Evolutionary conservation across 2,329 filamentous ascomycete species (phyloP).

Genomic region (Colletotrichum navitas): DNA sequence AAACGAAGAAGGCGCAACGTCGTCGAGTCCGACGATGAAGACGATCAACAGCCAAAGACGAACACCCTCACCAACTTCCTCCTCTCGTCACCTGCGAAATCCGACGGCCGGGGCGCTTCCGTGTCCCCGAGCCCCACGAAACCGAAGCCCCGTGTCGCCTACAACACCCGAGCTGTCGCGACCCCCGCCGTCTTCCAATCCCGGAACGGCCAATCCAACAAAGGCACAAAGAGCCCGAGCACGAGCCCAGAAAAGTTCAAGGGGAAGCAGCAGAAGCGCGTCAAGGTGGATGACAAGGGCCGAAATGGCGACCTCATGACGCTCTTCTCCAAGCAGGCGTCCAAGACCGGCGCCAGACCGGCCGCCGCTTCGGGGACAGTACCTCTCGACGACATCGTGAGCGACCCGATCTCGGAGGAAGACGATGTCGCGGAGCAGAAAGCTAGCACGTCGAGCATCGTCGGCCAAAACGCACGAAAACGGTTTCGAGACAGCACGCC

Average conservation of each 20-base stretch:
- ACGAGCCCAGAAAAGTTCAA: conserved; percentile 64
- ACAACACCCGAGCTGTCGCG: neutral
- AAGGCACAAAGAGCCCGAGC: conserved; percentile 54
- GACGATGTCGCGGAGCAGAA: conserved; percentile 67
- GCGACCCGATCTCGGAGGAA: conserved; percentile 71
- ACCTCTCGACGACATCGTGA: conserved; percentile 63
- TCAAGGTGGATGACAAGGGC: conserved; percentile 61
- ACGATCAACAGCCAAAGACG: conserved; percentile 53
- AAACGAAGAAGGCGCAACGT: conserved; percentile 71
- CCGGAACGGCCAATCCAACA: conserved; percentile 44
- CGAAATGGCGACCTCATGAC: conserved; percentile 69
- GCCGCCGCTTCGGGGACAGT: conserved; percentile 48
- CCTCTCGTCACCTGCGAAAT: conserved; percentile 63
- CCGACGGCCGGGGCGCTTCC: conserved; percentile 49
- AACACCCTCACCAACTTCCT: conserved; percentile 67
- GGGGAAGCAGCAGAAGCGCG: conserved; percentile 49
- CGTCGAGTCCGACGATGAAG: conserved; percentile 64
- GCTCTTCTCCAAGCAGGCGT: conserved; percentile 72
- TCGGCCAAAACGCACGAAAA: conserved; percentile 68
- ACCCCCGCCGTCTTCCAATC: conserved; percentile 45
- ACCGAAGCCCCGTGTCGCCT: conserved; percentile 16
- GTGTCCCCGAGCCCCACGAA: conserved; percentile 59
- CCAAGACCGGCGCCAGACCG: conserved; percentile 54
- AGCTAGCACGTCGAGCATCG: conserved; percentile 64
- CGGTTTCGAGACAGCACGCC: conserved; percentile 57